A percentile compares a stretch with the other conserved stretches of the same genome.
phyloP scores from a whole-genome alignment of 1,284 basidiomycete genomes.

The Phlebopus sp. region DNA sequence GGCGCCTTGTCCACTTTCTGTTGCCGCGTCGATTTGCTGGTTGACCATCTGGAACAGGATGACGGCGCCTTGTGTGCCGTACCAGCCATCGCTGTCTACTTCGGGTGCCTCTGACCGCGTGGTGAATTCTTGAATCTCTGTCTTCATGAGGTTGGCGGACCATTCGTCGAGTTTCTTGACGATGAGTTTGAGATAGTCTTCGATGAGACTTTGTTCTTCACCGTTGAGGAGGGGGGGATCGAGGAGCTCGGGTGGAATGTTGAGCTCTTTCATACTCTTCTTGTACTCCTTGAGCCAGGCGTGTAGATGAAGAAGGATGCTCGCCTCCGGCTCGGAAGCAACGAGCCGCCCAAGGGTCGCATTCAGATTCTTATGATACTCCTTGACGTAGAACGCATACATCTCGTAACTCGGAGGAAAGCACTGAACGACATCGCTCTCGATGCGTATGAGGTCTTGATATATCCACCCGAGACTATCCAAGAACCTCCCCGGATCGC shows the following conservation, averaged over 20 bases:
- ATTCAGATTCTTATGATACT: slow-evolving; percentile 92
- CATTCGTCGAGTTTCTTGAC: slow-evolving; percentile 97
- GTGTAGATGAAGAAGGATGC: slow-evolving; percentile 80
- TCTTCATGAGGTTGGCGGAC: slow-evolving; percentile 91
- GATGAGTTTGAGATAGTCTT: slow-evolving; percentile 94
- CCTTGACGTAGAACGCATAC: slow-evolving; percentile 79
- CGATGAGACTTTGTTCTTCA: slow-evolving; percentile 90
- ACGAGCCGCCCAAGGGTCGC: slow-evolving; percentile 71
- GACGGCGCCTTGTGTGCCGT: slow-evolving; percentile 89
- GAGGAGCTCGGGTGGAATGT: slow-evolving; percentile 78
- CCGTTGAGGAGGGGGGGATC: slow-evolving; percentile 90
- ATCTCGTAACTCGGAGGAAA: slow-evolving; percentile 95
- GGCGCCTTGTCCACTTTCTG: slow-evolving; percentile 92
- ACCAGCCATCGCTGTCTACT: slow-evolving; percentile 83
- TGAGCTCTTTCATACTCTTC: slow-evolving; percentile 91
- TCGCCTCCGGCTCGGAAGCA: slow-evolving; percentile 80
- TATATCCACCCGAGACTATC: slow-evolving; percentile 88
- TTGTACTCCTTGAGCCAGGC: slow-evolving; percentile 97
- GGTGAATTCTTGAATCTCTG: slow-evolving; percentile 85
- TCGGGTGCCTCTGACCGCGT: slow-evolving; percentile 86
- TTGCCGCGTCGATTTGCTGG: slow-evolving; percentile 93
- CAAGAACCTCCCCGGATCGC: slow-evolving; percentile 73
- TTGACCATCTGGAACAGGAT: slow-evolving; percentile 99
- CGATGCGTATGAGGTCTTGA: slow-evolving; percentile 89
- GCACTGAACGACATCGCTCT: slow-evolving; percentile 83